Evolutionary conservation across 1,284 basidiomycete genomes (phyloP).

Genomic region (Gyrodon tennesseensis): DNA sequence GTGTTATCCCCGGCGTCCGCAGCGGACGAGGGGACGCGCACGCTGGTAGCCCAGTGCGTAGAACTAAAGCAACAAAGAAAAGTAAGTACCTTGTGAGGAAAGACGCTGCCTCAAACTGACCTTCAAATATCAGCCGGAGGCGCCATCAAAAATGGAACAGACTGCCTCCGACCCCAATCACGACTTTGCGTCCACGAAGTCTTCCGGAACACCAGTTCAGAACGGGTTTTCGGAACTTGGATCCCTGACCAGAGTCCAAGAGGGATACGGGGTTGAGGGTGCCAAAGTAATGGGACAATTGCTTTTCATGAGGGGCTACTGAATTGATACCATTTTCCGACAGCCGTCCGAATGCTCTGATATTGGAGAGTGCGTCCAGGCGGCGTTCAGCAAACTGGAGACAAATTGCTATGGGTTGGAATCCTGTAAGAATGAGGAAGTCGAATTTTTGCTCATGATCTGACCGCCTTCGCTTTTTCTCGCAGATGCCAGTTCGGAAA

Average conservation of each 20-base stretch:
- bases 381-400: not conserved
- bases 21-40: not conserved
- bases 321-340: not conserved
- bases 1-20: too few relatives aligned
- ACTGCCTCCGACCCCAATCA: not conserved
- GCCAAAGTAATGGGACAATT: slow-evolving; percentile 1
- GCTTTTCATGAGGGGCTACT: not conserved
- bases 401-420: not conserved
- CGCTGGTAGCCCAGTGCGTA: too few relatives aligned
- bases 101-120: not conserved
- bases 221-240: not conserved
- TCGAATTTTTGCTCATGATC: not conserved
- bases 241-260: not conserved
- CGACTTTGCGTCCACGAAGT: not conserved
- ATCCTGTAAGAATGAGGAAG: slow-evolving; percentile 7
- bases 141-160: slow-evolving; percentile 37
- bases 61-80: not conserved
- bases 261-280: too few relatives aligned
- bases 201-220: not conserved
- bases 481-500: slow-evolving; percentile 1
- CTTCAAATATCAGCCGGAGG: too few relatives aligned
- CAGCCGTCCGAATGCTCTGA: not conserved
- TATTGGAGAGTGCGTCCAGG: not conserved
- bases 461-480: slow-evolving; percentile 5
- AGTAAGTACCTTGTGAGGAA: not conserved